A percentile compares a stretch with the other conserved stretches of the same genome.
phyloP scores from a whole-genome alignment of 2,329 filamentous ascomycete species.

The Paecilomyces dactylethromorphus region DNA sequence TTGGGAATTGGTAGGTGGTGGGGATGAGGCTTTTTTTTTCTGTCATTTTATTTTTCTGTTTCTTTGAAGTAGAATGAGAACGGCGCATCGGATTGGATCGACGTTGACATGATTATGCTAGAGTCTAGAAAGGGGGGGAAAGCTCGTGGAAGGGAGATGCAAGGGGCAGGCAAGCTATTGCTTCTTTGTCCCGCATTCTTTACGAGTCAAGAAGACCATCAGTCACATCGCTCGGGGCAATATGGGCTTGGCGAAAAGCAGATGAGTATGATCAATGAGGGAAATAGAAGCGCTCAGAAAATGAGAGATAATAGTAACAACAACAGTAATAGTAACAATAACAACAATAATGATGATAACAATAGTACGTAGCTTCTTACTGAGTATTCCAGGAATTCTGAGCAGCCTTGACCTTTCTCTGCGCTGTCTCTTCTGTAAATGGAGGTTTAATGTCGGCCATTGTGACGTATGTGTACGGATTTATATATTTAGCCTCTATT shows the following conservation, averaged over 20 bases:
- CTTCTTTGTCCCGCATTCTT: neutral
- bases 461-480: neutral
- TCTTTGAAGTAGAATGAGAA: neutral
- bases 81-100: neutral
- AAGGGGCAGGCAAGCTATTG: constrained; percentile 2
- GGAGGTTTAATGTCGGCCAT: constrained; percentile 53
- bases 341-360: constrained; percentile 1
- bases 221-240: neutral
- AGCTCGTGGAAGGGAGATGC: neutral
- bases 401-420: constrained; percentile 72
- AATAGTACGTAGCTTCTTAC: constrained; percentile 35
- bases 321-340: neutral
- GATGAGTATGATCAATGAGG: neutral
- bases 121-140: neutral
- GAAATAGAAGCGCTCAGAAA: neutral
- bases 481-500: neutral
- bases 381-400: constrained; percentile 77
- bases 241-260: neutral
- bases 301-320: neutral
- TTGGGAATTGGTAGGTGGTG: neutral
- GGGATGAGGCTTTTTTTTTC: neutral
- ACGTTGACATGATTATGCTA: neutral
- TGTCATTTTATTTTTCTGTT: neutral
- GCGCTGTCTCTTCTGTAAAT: constrained; percentile 67
- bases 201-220: neutral